Base-by-base conservation (phyloP, 78 protist species). In the Goniomonas avonlea region DNA sequence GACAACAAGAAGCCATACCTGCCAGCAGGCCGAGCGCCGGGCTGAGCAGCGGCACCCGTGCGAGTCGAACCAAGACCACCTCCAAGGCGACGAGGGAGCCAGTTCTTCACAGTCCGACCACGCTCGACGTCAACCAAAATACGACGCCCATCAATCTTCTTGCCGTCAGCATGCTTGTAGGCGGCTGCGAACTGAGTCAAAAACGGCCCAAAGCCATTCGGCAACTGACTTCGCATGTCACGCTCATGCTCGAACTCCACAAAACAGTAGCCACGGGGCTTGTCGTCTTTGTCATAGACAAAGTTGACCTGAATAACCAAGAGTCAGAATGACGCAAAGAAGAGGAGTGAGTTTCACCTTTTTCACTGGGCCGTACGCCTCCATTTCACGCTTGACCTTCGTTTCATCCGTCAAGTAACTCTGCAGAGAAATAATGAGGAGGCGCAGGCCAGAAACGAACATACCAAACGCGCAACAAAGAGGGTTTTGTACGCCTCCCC, bases 81-180 rank as follows among this genome's bases (percentile, higher is more conserved):
- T 27, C 93, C 95, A 25, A 87, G 58, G 23, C 84, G 80, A 23
- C 96, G 73, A 18, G 96, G 96, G 63, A 34, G 63, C 94, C 94
- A 92, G 66, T 73, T 84, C 32, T 82, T 73, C 31, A 90, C 92
- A 3, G 93, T 90, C 39, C 96, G 85, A 7, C 94, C 94, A 40
- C 96, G 88, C 81, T 92, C 96, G 60, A 92, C 86, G 50, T 92
- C 96, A 9, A 90, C 94, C 15, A 91, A 70, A 15, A 90, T 75
- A 17, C 92, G 79, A 25, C 82, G 76, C 21, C 87, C 92, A 38
- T 90, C 92, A 63, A 85, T 73, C 55, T 81, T 90, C 71, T 38
- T 38, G 21, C 90, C 89, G 66, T 89, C 91, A 1, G 84, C 88
- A n/a, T 80, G 53, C 70, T 85, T 86, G 82, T 86, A 82, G 9